These are phyloP conservation scores for Linnemannia schmuckeri DNA, from an alignment of 192 early-diverging fungal species.

Conservation along the genomic window DNA sequence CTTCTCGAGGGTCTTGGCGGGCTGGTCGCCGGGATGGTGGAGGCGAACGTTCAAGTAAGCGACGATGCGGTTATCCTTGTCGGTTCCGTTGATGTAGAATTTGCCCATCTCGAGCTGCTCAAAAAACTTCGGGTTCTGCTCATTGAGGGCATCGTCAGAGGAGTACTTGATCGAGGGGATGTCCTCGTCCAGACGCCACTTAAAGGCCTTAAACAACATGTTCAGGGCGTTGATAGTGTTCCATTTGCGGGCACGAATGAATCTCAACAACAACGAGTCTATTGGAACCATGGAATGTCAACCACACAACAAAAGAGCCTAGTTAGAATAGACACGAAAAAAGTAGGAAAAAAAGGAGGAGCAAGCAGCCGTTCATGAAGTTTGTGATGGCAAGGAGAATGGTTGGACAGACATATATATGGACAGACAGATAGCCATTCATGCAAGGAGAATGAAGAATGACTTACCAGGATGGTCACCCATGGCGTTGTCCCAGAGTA, in stretches of 20 bases:
- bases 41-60: constrained; percentile 45
- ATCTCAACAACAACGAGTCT: constrained; percentile 72
- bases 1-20: constrained; percentile 68
- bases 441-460: too few relatives aligned
- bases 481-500: constrained; percentile 27
- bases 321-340: not conserved
- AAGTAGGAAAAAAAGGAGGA: not conserved
- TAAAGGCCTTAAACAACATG: constrained; percentile 77
- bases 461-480: constrained; percentile 18
- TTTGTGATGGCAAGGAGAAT: not conserved
- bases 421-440: not conserved
- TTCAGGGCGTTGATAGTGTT: constrained; percentile 74
- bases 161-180: constrained; percentile 57
- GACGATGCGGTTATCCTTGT: constrained; percentile 59
- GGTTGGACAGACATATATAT: not conserved
- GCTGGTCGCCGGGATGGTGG: constrained; percentile 67
- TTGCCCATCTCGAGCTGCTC: constrained; percentile 60
- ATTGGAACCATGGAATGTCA: not conserved
- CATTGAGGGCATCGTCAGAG: constrained; percentile 12
- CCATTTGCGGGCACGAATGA: constrained; percentile 92
- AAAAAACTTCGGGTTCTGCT: constrained; percentile 10
- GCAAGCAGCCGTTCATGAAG: too few relatives aligned
- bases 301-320: not conserved
- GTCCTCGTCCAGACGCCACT: constrained; percentile 77
- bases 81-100: constrained; percentile 60